Evolutionary conservation across 305 asterid genomes (phyloP).

Genomic region (Rubia peregrina): DNA sequence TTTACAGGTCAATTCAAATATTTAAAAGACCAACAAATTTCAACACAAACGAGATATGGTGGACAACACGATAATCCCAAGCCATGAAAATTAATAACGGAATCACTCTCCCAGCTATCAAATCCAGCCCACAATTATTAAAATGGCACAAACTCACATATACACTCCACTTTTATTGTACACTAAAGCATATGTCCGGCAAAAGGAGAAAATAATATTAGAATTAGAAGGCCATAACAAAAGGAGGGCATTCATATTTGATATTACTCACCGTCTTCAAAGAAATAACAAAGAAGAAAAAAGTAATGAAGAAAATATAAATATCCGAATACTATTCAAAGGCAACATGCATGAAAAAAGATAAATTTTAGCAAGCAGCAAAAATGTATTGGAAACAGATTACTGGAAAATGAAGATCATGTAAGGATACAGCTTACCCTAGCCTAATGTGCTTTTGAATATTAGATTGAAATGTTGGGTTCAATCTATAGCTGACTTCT

Average conservation of each 20-base stretch:
- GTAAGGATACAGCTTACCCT: slow-evolving; percentile 48
- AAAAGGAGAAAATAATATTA: neutral
- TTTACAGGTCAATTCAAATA: slow-evolving; percentile 19
- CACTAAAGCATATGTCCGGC: neutral
- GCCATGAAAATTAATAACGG: neutral
- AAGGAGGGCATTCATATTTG: neutral
- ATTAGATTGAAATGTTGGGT: slow-evolving; percentile 71
- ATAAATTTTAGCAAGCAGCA: neutral
- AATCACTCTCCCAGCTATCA: neutral
- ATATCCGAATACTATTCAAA: neutral
- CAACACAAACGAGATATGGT: slow-evolving; percentile 1
- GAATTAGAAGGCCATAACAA: neutral
- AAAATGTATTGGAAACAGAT: neutral
- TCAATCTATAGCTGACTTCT: slow-evolving; percentile 61
- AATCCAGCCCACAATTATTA: neutral
- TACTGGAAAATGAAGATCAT: neutral
- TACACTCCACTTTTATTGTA: neutral
- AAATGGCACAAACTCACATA: neutral
- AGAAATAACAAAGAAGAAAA: neutral
- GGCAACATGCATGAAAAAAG: neutral
- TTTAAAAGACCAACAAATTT: neutral
- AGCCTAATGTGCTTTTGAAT: slow-evolving; percentile 77
- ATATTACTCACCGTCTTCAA: neutral
- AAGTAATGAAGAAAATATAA: neutral
- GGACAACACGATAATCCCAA: neutral